Percentiles rank a stretch among this genome's conserved stretches.
Evolutionary conservation across 768 basidiomycete genomes (phyloP).

Genomic region (Amanita jacksonii): DNA sequence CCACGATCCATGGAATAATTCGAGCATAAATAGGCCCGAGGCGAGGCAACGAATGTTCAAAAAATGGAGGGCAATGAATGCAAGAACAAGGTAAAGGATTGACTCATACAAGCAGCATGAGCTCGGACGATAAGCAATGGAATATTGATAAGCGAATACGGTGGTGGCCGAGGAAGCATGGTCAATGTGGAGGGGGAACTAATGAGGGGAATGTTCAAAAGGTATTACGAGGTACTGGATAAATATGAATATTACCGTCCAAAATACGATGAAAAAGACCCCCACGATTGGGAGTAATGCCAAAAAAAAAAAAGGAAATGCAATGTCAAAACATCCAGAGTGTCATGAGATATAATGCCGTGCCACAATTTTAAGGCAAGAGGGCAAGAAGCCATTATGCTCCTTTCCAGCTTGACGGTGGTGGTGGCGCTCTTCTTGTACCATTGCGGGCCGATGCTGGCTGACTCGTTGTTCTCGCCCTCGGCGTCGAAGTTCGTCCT

Average conservation of each 20-base stretch:
- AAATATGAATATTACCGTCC: slow-evolving; percentile 9
- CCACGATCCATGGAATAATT: no score
- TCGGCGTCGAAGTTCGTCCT: slow-evolving; percentile 13
- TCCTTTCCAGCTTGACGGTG: slow-evolving; percentile 56
- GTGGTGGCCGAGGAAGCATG: background rate
- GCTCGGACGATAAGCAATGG: no score
- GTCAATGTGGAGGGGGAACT: background rate
- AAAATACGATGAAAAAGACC: slow-evolving; percentile 4
- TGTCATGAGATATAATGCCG: background rate
- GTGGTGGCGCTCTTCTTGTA: slow-evolving; percentile 27
- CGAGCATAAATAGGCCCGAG: no score
- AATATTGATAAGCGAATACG: no score
- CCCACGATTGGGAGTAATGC: background rate
- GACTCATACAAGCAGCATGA: no score
- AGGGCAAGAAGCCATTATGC: background rate
- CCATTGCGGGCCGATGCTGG: slow-evolving; percentile 24
- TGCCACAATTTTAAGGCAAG: background rate
- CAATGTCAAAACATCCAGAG: background rate
- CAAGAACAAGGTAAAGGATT: no score
- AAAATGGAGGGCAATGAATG: no score
- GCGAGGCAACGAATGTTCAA: no score
- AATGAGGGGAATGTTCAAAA: slow-evolving; percentile 3
- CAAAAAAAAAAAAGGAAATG: background rate
- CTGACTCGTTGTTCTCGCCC: slow-evolving; percentile 36
- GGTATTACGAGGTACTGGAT: slow-evolving; percentile 2